phyloP scores from a whole-genome alignment of 176 grass and related monocot species.

The Zoysia japonica region DNA sequence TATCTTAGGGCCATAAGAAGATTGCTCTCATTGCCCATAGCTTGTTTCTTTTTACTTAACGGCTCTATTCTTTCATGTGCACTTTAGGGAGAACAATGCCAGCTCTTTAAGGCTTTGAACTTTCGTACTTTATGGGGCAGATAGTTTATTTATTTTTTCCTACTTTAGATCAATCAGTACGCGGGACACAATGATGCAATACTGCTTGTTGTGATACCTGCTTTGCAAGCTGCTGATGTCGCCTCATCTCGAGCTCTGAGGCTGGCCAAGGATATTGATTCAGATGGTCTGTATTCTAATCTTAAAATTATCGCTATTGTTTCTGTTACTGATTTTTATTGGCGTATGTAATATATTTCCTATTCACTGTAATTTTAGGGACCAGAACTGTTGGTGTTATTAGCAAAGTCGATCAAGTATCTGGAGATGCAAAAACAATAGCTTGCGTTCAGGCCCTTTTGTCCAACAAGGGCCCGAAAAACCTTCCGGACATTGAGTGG shows the following conservation, averaged over 20 bases:
- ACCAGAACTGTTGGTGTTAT: slow-evolving; percentile 94
- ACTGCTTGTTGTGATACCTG: slow-evolving; percentile 82
- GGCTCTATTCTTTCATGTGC: background rate
- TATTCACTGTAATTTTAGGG: slow-evolving; percentile 50
- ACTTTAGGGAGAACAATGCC: background rate
- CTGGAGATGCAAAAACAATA: slow-evolving; percentile 72
- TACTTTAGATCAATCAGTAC: slow-evolving; percentile 77
- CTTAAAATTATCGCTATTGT: slow-evolving; percentile 1
- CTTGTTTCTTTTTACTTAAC: slow-evolving; percentile 3
- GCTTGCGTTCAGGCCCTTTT: slow-evolving; percentile 78
- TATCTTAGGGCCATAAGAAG: background rate
- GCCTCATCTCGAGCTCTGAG: slow-evolving; percentile 78
- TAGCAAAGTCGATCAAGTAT: slow-evolving; percentile 90
- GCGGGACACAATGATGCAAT: slow-evolving; percentile 87
- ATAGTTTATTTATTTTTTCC: slow-evolving; percentile 31
- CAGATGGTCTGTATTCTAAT: slow-evolving; percentile 68
- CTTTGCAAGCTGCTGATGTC: slow-evolving; percentile 83
- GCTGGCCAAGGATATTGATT: slow-evolving; percentile 88
- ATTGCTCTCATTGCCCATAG: background rate
- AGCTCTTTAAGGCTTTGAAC: slow-evolving; percentile 2
- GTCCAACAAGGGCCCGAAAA: slow-evolving; percentile 71
- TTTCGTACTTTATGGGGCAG: background rate
- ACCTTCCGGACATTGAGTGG: slow-evolving; percentile 74
- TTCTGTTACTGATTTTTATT: background rate
- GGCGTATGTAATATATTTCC: slow-evolving; percentile 15